These are phyloP conservation scores for Smittium culicis DNA, from an alignment of 371 early-diverging fungal species.

Conservation along the genomic window DNA sequence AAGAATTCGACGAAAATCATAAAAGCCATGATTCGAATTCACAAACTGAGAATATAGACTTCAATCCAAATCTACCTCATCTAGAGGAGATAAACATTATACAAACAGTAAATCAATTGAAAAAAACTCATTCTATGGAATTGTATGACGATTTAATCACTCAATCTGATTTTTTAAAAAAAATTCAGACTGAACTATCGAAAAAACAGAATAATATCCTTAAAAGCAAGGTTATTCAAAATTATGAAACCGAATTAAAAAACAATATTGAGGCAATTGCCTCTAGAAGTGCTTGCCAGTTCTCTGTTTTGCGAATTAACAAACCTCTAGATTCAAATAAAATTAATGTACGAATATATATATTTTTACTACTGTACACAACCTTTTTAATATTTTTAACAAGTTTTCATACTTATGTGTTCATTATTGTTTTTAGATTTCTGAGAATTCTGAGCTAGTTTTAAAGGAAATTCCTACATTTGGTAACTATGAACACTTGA, in stretches of 20 bases:
- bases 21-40: not conserved
- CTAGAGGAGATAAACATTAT: slow-evolving; percentile 11
- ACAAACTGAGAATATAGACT: too few species aligned
- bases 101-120: slow-evolving; percentile 29
- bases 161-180: slow-evolving; percentile 14
- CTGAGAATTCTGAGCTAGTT: too few species aligned
- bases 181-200: slow-evolving; percentile 24
- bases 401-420: too few species aligned
- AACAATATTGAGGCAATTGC: not conserved
- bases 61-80: not conserved
- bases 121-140: slow-evolving; percentile 11
- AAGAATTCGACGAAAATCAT: slow-evolving; percentile 27
- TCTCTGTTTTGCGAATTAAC: not conserved
- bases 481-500: too few species aligned
- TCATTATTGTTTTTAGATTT: too few species aligned
- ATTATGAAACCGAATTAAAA: not conserved
- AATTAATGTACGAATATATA: too few species aligned
- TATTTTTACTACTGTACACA: too few species aligned
- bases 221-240: slow-evolving; percentile 15
- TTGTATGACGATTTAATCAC: slow-evolving; percentile 16
- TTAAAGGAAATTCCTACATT: too few species aligned
- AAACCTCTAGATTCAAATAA: not conserved
- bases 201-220: slow-evolving; percentile 23
- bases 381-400: too few species aligned
- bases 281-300: not conserved